Evolutionary conservation across 2,329 filamentous ascomycete genomes (phyloP), one percentile per base, ranked within the genome.

Genomic region (Boeremia exigua): DNA sequence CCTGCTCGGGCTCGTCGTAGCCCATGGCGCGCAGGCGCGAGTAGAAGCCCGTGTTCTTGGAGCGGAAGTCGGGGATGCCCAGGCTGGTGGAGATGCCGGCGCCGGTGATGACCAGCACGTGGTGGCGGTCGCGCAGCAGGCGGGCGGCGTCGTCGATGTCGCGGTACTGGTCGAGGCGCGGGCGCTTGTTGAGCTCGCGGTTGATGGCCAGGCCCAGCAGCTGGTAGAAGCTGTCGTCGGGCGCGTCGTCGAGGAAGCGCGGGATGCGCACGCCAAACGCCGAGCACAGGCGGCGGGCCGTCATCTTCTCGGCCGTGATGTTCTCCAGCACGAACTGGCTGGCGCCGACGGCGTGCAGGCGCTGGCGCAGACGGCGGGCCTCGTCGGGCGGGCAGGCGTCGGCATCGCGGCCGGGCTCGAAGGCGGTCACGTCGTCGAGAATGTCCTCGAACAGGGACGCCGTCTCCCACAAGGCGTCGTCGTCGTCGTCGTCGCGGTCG

Each of bases 41-140:
- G 78, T 98, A 98, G 52, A 98, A 88, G 45, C 94, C 94, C 1
- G 88, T 96, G 69, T 91, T 90, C 75, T 95, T 95, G 48, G 93
- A 97, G 63, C 95, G 88, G 72, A 99, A 99, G 75, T 99, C 95
- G 4, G 95, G 95, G 56, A 99, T 98, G 58, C 95, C 95, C 17
- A 99, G 86, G 47, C 92, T 96, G 0, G 95, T 99, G 25, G 93
- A 97, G 65, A 99, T 98, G 63, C 95, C 95, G 15, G 95, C 95
- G 47, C 95, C 95, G 1, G 95, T 98, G 63, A 99, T 85, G 62
- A 98, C 90, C 69, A 99, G 86, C 74, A 99, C 93, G 75, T 96
- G 96, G 64, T 85, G 85, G 54, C 88, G 86, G 56, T 84, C 84
- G 65, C 86, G 82, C 38, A 99, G 83, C 46, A 99, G 81, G 12